Evolutionary conservation across 2,329 filamentous ascomycete species (phyloP).

Genomic region (Microascus cirrosus): DNA sequence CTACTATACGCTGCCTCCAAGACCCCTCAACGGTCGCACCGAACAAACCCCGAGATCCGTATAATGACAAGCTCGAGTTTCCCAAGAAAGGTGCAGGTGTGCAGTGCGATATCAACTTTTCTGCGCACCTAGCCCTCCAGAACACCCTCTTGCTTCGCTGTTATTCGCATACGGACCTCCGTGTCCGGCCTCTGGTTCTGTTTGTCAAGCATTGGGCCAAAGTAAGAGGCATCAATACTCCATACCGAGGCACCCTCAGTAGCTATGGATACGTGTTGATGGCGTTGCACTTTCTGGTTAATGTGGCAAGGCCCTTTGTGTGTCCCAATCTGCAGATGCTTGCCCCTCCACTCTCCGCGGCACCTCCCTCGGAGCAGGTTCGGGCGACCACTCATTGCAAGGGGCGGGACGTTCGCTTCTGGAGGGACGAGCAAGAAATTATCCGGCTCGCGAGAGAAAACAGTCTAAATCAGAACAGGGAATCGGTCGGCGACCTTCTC

Average conservation of each 20-base stretch:
- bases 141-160: slow-evolving; percentile 76
- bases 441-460: slow-evolving; percentile 43
- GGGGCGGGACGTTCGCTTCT: slow-evolving; percentile 65
- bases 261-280: slow-evolving; percentile 90
- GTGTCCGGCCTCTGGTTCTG: slow-evolving; percentile 67
- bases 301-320: slow-evolving; percentile 69
- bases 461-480: slow-evolving; percentile 54
- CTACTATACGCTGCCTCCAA: slow-evolving; percentile 30
- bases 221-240: slow-evolving; percentile 71
- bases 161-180: slow-evolving; percentile 68
- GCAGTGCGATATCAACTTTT: slow-evolving; percentile 88
- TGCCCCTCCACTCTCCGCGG: slow-evolving; percentile 26
- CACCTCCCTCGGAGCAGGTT: slow-evolving; percentile 12
- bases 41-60: slow-evolving; percentile 41
- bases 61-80: slow-evolving; percentile 59
- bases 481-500: slow-evolving; percentile 60
- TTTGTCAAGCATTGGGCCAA: slow-evolving; percentile 93
- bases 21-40: slow-evolving; percentile 38
- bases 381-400: slow-evolving; percentile 33
- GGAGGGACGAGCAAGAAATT: slow-evolving; percentile 64
- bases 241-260: slow-evolving; percentile 75
- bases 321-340: slow-evolving; percentile 69
- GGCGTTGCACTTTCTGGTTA: slow-evolving; percentile 84
- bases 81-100: slow-evolving; percentile 68
- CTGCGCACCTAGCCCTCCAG: slow-evolving; percentile 69